These are phyloP conservation scores for Lyophyllum decastes DNA, from an alignment of 768 basidiomycete species.

Conservation along the genomic window DNA sequence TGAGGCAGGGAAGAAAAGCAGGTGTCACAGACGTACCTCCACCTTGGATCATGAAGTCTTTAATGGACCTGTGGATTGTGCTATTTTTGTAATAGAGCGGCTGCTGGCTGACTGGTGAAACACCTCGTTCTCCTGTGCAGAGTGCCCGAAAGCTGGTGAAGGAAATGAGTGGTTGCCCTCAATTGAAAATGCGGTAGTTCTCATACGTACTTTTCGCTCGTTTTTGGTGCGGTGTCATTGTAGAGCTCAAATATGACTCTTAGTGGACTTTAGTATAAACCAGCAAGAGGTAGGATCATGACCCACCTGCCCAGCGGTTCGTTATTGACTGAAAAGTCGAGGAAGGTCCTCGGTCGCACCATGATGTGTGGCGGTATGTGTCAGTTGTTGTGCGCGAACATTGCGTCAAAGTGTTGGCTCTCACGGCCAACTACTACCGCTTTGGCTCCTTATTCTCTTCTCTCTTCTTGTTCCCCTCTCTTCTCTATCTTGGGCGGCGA, in stretches of 20 bases:
- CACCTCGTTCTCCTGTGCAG: constrained; percentile 84
- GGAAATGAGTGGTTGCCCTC: constrained; percentile 1
- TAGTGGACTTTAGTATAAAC: constrained; percentile 9
- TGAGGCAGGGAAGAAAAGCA: background rate
- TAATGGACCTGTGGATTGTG: constrained; percentile 78
- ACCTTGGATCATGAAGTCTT: constrained; percentile 80
- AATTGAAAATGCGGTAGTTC: background rate
- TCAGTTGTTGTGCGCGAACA: constrained; percentile 3
- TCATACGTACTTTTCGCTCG: constrained; percentile 70
- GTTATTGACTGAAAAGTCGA: constrained; percentile 60
- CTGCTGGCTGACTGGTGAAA: constrained; percentile 58
- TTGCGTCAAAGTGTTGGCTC: constrained; percentile 15
- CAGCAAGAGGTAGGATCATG: background rate
- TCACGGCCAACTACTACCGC: constrained; percentile 15
- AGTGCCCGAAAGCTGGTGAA: constrained; percentile 73
- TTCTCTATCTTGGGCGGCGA: background rate
- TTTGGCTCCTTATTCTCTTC: background rate
- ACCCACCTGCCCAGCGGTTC: constrained; percentile 57
- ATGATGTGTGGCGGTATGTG: constrained; percentile 30
- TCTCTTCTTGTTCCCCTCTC: constrained; percentile 5
- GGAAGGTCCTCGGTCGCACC: constrained; percentile 64
- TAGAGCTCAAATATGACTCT: constrained; percentile 80
- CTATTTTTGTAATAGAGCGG: constrained; percentile 84
- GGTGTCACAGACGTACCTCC: constrained; percentile 50
- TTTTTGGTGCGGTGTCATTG: constrained; percentile 71